phyloP scores from a whole-genome alignment of 805 yeast genomes.

The Kodamaea jinghongensis region DNA sequence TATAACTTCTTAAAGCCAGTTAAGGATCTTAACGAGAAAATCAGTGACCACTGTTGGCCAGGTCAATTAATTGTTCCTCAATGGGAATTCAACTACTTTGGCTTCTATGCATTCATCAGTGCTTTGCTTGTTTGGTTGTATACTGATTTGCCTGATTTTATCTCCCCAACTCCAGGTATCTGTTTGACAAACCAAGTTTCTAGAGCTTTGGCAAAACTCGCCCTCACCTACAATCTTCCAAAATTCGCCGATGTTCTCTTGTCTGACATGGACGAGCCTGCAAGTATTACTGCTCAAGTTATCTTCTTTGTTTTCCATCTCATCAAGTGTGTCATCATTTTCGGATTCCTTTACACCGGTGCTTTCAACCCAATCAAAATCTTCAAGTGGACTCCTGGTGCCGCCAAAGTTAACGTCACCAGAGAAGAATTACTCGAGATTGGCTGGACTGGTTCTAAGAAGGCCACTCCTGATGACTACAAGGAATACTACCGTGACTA shows the following conservation, averaged over 20 bases:
- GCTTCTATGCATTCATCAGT: constrained; percentile 38
- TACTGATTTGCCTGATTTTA: constrained; percentile 85
- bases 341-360: constrained; percentile 62
- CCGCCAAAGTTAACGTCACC: constrained; percentile 32
- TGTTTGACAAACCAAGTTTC: constrained; percentile 65
- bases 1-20: constrained; percentile 46
- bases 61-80: constrained; percentile 82
- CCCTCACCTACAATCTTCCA: constrained; percentile 34
- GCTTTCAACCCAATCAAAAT: constrained; percentile 66
- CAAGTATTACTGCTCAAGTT: constrained; percentile 51
- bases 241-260: constrained; percentile 46
- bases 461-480: constrained; percentile 68
- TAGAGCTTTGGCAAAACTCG: constrained; percentile 18
- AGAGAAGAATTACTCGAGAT: constrained; percentile 57
- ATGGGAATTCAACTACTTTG: constrained; percentile 54
- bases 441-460: constrained; percentile 96
- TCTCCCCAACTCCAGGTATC: constrained; percentile 91
- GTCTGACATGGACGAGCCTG: constrained; percentile 45
- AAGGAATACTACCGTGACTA: constrained; percentile 63
- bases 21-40: constrained; percentile 44
- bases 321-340: constrained; percentile 56
- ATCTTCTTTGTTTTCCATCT: constrained; percentile 72
- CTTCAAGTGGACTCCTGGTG: constrained; percentile 29
- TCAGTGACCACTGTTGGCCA: constrained; percentile 73
- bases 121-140: constrained; percentile 72